Evolutionary conservation across 2,329 filamentous ascomycete genomes (phyloP).

Genomic region (Fusarium goolgardi): DNA sequence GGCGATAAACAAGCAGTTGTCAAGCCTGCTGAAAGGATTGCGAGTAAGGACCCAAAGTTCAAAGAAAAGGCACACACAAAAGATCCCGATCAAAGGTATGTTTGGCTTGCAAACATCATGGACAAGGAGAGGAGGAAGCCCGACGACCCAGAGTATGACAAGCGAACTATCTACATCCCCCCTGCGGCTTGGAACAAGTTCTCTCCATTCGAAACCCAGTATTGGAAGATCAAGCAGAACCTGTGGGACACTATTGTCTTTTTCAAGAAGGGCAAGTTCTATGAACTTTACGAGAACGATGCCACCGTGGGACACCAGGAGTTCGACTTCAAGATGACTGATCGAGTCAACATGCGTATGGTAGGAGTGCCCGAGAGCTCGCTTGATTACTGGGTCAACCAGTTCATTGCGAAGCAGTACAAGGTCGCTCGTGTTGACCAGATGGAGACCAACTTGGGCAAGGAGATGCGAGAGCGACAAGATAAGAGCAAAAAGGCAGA

Average conservation of each 20-base stretch:
- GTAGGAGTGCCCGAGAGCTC: conserved; percentile 96
- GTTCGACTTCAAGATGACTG: conserved; percentile 97
- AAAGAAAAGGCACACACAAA: conserved; percentile 80
- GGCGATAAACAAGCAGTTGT: conserved; percentile 53
- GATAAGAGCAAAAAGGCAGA: conserved; percentile 79
- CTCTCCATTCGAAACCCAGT: conserved; percentile 96
- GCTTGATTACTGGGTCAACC: conserved; percentile 96
- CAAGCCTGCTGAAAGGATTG: conserved; percentile 48
- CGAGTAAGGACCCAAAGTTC: conserved; percentile 49
- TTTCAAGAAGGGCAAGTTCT: conserved; percentile 99
- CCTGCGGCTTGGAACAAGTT: conserved; percentile 83
- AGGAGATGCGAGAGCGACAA: conserved; percentile 97
- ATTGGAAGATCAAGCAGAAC: conserved; percentile 99
- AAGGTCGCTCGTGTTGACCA: conserved; percentile 98
- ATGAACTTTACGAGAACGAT: conserved; percentile 97
- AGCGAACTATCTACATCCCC: conserved; percentile 90
- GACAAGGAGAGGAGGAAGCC: conserved; percentile 86
- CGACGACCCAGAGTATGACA: conserved; percentile 89
- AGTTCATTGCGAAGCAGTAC: conserved; percentile 97
- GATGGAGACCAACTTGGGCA: conserved; percentile 93
- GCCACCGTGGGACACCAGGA: conserved; percentile 95
- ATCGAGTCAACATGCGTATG: conserved; percentile 99
- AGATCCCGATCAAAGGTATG: conserved; percentile 86
- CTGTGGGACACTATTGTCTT: conserved; percentile 98
- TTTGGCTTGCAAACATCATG: conserved; percentile 87